Base-by-base conservation (phyloP, 2,329 filamentous ascomycete genomes). In the Chaetomium strumarium region DNA sequence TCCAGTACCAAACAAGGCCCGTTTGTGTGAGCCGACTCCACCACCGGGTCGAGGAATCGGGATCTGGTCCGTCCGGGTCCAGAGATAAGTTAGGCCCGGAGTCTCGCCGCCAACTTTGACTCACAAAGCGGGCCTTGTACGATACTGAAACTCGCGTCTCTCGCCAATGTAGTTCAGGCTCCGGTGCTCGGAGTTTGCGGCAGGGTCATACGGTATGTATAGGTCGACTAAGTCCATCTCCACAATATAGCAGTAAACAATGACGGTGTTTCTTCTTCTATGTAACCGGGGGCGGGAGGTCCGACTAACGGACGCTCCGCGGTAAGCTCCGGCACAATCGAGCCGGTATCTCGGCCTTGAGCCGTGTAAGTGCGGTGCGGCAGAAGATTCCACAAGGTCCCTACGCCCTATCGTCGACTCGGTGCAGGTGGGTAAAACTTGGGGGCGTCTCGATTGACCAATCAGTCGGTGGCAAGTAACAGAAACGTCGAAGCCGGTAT, bases 151-250 rank as follows among this genome's bases (percentile, higher is more conserved):
- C 33, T 34, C 33, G 10, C 11, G 8, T 4, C n/a, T n/a, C 14
- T 2, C 5, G 14, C 34, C 13, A n/a, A 3, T n/a, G 31, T 14
- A 17, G 13, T 36, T 24, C 17, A 36, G 14, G 24, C 51, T 55
- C 56, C 56, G 56, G 46, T 58, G 16, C 12, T 56, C 56, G 51
- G 56, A 54, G 42, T 30, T 30, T 10, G 36, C 11, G 38, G 6
- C 10, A 17, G 10, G 11, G 30, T 39, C 12, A 16, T 30, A 30
- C 8, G 4, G 24, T 24, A 24, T 24, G 4, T 24, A 24, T 24
- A 24, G 24, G 24, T 24, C 24, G 24, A n/a, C n/a, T n/a, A n/a
- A n/a, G n/a, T n/a, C n/a, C n/a, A n/a, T n/a, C n/a, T 24, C 24
- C 7, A 24, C 24, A 24, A 24, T 24, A 24, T 24, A 24, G 7